Percentiles rank a stretch among this genome's conserved stretches.
Evolutionary conservation across 2,329 filamentous ascomycete species (phyloP).

Genomic region (Aspergillus fumigatus): DNA sequence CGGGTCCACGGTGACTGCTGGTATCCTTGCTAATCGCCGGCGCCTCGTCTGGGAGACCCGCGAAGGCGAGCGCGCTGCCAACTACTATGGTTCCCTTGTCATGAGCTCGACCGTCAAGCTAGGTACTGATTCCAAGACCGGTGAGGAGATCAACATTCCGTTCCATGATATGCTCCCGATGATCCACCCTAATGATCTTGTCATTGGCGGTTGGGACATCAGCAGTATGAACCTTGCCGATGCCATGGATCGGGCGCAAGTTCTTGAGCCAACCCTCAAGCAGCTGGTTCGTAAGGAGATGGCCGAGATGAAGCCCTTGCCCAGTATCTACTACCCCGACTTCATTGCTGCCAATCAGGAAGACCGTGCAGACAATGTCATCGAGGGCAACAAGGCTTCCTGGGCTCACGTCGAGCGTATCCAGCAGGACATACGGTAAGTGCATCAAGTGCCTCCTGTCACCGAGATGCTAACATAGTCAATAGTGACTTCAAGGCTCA

Average conservation of each 20-base stretch:
- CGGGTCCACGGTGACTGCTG: constrained; percentile 92
- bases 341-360: constrained; percentile 99
- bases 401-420: constrained; percentile 88
- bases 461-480: constrained; percentile 7
- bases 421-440: constrained; percentile 81
- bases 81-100: constrained; percentile 97
- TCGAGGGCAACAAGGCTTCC: constrained; percentile 78
- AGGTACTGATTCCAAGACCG: constrained; percentile 77
- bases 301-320: constrained; percentile 79
- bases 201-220: constrained; percentile 97
- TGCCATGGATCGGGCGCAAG: constrained; percentile 92
- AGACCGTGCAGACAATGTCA: constrained; percentile 86
- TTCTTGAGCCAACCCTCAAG: constrained; percentile 95
- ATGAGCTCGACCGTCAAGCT: constrained; percentile 98
- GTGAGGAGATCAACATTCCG: constrained; percentile 89
- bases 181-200: constrained; percentile 94
- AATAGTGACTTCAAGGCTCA: constrained; percentile 77
- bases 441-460: too few relatives aligned
- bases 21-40: constrained; percentile 91
- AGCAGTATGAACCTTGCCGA: constrained; percentile 82
- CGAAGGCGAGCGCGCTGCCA: constrained; percentile 76
- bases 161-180: constrained; percentile 93
- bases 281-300: constrained; percentile 87
- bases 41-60: constrained; percentile 88
- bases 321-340: constrained; percentile 97